A percentile compares a stretch with the other conserved stretches of the same genome.
These are phyloP conservation scores for Hypoxylon sp. DNA, from an alignment of 2,329 filamentous ascomycete species.

Conservation along the genomic window DNA sequence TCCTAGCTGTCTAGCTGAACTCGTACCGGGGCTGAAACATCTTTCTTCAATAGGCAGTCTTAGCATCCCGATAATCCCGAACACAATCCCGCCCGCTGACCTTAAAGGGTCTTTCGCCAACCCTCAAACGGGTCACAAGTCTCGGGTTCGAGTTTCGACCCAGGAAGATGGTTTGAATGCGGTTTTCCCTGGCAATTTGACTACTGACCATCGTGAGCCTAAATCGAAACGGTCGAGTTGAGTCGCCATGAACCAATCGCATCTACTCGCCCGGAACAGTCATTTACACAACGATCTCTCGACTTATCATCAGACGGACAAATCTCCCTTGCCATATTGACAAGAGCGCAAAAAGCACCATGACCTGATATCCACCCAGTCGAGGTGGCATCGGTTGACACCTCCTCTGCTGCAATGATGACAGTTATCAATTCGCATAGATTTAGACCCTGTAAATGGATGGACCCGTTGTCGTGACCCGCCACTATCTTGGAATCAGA, in stretches of 20 bases:
- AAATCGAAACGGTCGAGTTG: constrained; percentile 21
- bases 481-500: constrained; percentile 26
- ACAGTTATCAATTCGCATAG: constrained; percentile 2
- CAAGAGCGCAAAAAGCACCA: background rate
- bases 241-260: constrained; percentile 20
- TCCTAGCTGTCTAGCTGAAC: background rate
- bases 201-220: constrained; percentile 13
- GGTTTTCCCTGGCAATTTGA: constrained; percentile 3
- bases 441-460: background rate
- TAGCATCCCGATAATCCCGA: constrained; percentile 18
- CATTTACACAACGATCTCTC: constrained; percentile 7
- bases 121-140: constrained; percentile 29
- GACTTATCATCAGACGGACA: constrained; percentile 17
- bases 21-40: constrained; percentile 28
- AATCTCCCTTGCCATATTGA: constrained; percentile 12
- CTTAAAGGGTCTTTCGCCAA: constrained; percentile 14
- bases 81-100: constrained; percentile 11
- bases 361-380: constrained; percentile 3
- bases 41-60: constrained; percentile 21
- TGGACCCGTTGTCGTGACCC: background rate
- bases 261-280: constrained; percentile 10
- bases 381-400: background rate
- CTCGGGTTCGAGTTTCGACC: constrained; percentile 31
- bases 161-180: constrained; percentile 11
- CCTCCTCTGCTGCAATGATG: background rate